Evolutionary conservation across 2,329 filamentous ascomycete genomes (phyloP).

Genomic region (Cladosporium sp.): DNA sequence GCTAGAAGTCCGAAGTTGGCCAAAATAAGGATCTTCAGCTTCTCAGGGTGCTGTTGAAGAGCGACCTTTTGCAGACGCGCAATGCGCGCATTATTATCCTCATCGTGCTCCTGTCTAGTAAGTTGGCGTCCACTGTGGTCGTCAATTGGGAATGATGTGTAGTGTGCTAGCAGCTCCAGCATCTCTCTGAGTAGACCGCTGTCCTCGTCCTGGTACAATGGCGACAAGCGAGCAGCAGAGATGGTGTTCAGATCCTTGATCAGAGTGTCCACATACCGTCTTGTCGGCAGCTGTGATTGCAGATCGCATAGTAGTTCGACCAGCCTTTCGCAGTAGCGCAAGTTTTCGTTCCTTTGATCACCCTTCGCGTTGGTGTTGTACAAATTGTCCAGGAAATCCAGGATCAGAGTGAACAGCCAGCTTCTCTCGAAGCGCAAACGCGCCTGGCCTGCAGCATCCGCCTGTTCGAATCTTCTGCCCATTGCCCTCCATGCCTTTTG

Average conservation of each 20-base stretch:
- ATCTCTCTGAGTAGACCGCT: slow-evolving; percentile 75
- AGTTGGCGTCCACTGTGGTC: slow-evolving; percentile 83
- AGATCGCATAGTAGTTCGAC: slow-evolving; percentile 87
- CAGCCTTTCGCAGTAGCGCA: slow-evolving; percentile 89
- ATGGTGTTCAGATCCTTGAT: slow-evolving; percentile 83
- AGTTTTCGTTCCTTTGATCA: slow-evolving; percentile 52
- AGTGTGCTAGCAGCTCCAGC: slow-evolving; percentile 78
- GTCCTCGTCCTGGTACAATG: slow-evolving; percentile 72
- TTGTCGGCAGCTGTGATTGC: slow-evolving; percentile 88
- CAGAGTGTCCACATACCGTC: slow-evolving; percentile 88
- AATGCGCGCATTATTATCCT: slow-evolving; percentile 74
- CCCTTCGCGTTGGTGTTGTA: slow-evolving; percentile 52
- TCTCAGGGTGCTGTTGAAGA: slow-evolving; percentile 82
- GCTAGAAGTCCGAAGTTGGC: slow-evolving; percentile 91
- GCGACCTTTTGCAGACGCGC: slow-evolving; percentile 77
- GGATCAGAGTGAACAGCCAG: slow-evolving; percentile 84
- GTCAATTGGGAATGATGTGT: slow-evolving; percentile 84
- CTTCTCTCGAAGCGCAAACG: slow-evolving; percentile 86
- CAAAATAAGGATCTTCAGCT: slow-evolving; percentile 85
- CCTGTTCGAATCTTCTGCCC: slow-evolving; percentile 81
- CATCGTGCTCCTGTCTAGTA: slow-evolving; percentile 71
- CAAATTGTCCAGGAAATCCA: slow-evolving; percentile 78
- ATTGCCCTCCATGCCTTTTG: slow-evolving; percentile 90
- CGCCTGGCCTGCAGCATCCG: slow-evolving; percentile 76
- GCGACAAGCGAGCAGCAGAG: slow-evolving; percentile 74